phyloP scores from a whole-genome alignment of 495 filamentous ascomycete species.

The Articulospora tetracladia region DNA sequence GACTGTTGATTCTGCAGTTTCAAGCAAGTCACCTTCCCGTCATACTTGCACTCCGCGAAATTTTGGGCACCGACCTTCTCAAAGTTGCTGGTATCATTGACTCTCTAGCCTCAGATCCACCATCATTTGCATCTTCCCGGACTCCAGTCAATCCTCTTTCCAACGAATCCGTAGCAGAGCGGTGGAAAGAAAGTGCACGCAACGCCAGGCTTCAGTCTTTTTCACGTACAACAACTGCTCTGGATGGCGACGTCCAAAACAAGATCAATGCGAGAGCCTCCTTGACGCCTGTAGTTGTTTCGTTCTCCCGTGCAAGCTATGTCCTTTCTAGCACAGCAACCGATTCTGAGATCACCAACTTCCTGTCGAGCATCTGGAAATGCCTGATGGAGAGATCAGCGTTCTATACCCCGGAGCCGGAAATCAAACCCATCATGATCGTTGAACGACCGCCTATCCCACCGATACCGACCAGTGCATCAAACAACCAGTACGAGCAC shows the following conservation, averaged over 20 bases:
- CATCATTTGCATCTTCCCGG: constrained; percentile 12
- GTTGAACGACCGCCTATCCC: background rate
- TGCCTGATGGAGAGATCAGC: constrained; percentile 18
- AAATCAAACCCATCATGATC: constrained; percentile 6
- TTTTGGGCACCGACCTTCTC: constrained; percentile 22
- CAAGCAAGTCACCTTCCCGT: constrained; percentile 12
- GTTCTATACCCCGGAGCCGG: constrained; percentile 22
- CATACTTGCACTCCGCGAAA: constrained; percentile 20
- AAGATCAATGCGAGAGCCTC: background rate
- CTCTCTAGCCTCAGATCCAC: constrained; percentile 21
- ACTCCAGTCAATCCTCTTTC: constrained; percentile 15
- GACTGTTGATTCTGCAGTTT: constrained; percentile 25
- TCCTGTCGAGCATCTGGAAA: constrained; percentile 22
- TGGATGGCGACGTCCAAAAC: background rate
- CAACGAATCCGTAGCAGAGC: constrained; percentile 12
- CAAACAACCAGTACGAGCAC: background rate
- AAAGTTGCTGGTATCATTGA: constrained; percentile 27
- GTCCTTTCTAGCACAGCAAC: constrained; percentile 24
- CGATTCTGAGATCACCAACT: constrained; percentile 21
- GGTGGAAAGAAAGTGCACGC: background rate
- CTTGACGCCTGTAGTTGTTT: background rate
- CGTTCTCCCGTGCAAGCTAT: constrained; percentile 25
- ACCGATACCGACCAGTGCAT: background rate
- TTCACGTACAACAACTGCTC: background rate
- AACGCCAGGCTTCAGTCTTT: background rate